Conservation (phyloP, 2,329 filamentous ascomycete genomes). For the Fusarium citri region DNA sequence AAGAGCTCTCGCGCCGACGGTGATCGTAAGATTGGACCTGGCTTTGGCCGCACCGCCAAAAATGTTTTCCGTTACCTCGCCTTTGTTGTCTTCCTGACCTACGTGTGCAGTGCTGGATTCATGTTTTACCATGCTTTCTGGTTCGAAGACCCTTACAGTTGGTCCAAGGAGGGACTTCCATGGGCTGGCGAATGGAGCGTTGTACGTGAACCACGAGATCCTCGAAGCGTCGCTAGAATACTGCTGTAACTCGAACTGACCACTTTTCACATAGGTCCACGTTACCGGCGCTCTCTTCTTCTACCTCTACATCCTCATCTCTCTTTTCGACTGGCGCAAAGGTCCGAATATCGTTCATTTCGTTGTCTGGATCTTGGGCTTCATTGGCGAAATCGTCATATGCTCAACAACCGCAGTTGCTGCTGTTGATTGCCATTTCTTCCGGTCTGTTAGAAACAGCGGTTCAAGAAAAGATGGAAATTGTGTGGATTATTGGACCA, state of each 20-base stretch:
- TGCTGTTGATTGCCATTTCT: slow-evolving; percentile 75
- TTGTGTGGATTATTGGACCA: slow-evolving; percentile 55
- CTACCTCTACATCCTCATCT: slow-evolving; percentile 86
- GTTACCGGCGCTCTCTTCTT: slow-evolving; percentile 87
- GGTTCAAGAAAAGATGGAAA: slow-evolving; percentile 45
- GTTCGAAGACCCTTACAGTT: slow-evolving; percentile 53
- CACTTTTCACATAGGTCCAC: slow-evolving; percentile 73
- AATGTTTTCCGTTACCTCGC: slow-evolving; percentile 81
- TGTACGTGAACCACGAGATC: slow-evolving; percentile 63
- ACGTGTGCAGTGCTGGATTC: slow-evolving; percentile 78
- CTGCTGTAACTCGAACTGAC: slow-evolving; percentile 35
- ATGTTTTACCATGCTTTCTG: slow-evolving; percentile 79
- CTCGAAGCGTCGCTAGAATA: slow-evolving; percentile 1
- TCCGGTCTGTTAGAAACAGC: slow-evolving; percentile 53
- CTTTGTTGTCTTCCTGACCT: slow-evolving; percentile 76
- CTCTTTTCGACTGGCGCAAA: slow-evolving; percentile 84
- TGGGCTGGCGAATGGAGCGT: slow-evolving; percentile 85
- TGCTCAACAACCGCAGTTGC: slow-evolving; percentile 75
- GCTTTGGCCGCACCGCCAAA: slow-evolving; percentile 75
- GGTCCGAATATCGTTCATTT: slow-evolving; percentile 85
- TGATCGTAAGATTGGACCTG: slow-evolving; percentile 58
- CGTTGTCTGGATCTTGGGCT: slow-evolving; percentile 78
- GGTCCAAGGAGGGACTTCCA: slow-evolving; percentile 58
- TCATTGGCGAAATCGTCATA: slow-evolving; percentile 79
- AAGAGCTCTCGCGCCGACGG: slow-evolving; percentile 60